These are phyloP conservation scores for Mangifera indica DNA, from an alignment of 345 rosid genomes.

Conservation along the genomic window DNA sequence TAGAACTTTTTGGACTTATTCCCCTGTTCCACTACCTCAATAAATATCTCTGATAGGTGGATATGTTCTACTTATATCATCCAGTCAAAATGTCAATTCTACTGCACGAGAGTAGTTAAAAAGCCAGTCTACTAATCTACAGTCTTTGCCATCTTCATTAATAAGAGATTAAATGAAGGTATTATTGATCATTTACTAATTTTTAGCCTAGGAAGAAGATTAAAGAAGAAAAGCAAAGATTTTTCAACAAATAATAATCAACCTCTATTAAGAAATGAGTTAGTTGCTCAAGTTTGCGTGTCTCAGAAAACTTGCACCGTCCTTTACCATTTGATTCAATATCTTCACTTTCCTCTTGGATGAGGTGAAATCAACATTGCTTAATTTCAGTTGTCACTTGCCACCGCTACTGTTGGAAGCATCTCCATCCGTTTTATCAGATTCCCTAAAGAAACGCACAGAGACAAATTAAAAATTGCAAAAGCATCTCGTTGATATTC, in stretches of 20 bases:
- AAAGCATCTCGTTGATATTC: neutral
- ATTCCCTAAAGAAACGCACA: slow-evolving; percentile 49
- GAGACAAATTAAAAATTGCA: neutral
- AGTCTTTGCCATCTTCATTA: neutral
- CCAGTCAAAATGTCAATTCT: neutral
- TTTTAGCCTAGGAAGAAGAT: neutral
- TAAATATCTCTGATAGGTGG: neutral
- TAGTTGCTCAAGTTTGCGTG: slow-evolving; percentile 77
- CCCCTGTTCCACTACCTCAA: neutral
- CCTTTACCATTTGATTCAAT: slow-evolving; percentile 81
- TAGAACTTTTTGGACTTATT: neutral
- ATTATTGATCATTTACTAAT: neutral
- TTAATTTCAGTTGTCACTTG: slow-evolving; percentile 67
- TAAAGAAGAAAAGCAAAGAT: neutral
- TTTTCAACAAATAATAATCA: slow-evolving; percentile 1
- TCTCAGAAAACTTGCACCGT: slow-evolving; percentile 78
- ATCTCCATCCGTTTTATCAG: slow-evolving; percentile 64
- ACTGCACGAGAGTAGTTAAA: neutral
- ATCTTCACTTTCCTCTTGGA: slow-evolving; percentile 70
- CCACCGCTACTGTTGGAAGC: slow-evolving; percentile 37
- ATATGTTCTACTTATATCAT: neutral
- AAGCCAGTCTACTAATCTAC: neutral
- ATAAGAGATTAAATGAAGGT: neutral
- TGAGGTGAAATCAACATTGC: slow-evolving; percentile 58
- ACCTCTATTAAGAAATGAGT: slow-evolving; percentile 49